Percentiles rank a stretch among this genome's conserved stretches.
Conservation (phyloP, 306 rosid species). For the Rosa chinensis region DNA sequence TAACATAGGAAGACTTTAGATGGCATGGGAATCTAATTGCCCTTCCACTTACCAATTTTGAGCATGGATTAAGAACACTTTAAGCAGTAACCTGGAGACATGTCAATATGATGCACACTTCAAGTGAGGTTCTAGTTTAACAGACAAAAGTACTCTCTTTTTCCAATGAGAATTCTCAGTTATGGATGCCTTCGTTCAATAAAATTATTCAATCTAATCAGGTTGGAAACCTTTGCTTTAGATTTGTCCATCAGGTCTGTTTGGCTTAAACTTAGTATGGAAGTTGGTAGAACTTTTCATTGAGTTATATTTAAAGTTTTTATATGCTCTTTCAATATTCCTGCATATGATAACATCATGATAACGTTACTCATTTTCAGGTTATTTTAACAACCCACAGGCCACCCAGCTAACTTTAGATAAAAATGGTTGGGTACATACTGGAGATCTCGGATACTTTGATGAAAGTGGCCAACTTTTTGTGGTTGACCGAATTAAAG, state of each 20-base stretch:
- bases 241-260: neutral
- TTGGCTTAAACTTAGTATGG: neutral
- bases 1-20: neutral
- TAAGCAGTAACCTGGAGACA: neutral
- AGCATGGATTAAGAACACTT: neutral
- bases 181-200: neutral
- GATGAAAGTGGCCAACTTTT: constrained; percentile 71
- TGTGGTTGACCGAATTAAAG: constrained; percentile 93
- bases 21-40: neutral
- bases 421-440: constrained; percentile 79
- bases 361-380: constrained; percentile 42
- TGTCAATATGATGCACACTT: neutral
- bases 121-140: neutral
- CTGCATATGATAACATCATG: constrained; percentile 9
- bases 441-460: constrained; percentile 96
- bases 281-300: neutral
- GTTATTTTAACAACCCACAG: constrained; percentile 76
- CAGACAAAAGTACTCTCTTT: neutral
- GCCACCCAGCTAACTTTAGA: constrained; percentile 78
- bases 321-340: neutral
- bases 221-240: neutral
- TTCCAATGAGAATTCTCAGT: neutral
- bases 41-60: neutral
- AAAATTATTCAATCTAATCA: neutral
- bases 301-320: neutral